A percentile compares a stretch with the other conserved stretches of the same genome.
Conservation (phyloP, 148 eudicot genomes). For the Amaranthus palmeri region DNA sequence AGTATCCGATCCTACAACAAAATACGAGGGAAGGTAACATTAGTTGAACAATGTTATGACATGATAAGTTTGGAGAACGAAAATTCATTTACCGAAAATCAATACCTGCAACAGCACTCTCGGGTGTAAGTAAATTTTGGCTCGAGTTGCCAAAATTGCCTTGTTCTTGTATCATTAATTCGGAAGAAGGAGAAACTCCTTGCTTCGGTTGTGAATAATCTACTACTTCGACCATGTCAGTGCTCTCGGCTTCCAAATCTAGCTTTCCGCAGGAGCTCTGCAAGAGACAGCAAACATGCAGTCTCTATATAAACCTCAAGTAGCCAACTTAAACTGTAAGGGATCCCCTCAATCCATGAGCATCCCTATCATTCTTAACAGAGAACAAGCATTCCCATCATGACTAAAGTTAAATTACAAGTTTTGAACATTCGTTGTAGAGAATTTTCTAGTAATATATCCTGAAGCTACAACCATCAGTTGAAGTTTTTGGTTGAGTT, state of each 20-base stretch:
- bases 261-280: constrained; percentile 89
- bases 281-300: constrained; percentile 24
- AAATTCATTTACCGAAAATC: not conserved
- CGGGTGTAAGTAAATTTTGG: constrained; percentile 24
- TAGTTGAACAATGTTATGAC: not conserved
- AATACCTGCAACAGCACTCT: constrained; percentile 25
- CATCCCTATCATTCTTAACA: constrained; percentile 11
- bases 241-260: constrained; percentile 48
- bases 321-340: constrained; percentile 7
- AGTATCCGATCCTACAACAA: constrained; percentile 27
- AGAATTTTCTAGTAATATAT: not conserved
- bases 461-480: too few relatives aligned
- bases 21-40: not conserved
- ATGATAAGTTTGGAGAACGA: not conserved
- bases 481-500: too few relatives aligned
- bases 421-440: not conserved
- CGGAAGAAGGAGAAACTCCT: constrained; percentile 29
- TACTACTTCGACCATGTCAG: constrained; percentile 20
- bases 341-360: constrained; percentile 11
- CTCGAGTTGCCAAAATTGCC: constrained; percentile 25
- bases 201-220: constrained; percentile 29
- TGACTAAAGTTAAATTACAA: not conserved
- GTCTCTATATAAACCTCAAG: constrained; percentile 7
- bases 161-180: constrained; percentile 20
- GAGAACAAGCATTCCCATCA: constrained; percentile 11